A percentile compares a stretch with the other conserved stretches of the same genome.
Evolutionary conservation across 2,329 filamentous ascomycete species (phyloP).

Genomic region (Atkinsonella texensis): DNA sequence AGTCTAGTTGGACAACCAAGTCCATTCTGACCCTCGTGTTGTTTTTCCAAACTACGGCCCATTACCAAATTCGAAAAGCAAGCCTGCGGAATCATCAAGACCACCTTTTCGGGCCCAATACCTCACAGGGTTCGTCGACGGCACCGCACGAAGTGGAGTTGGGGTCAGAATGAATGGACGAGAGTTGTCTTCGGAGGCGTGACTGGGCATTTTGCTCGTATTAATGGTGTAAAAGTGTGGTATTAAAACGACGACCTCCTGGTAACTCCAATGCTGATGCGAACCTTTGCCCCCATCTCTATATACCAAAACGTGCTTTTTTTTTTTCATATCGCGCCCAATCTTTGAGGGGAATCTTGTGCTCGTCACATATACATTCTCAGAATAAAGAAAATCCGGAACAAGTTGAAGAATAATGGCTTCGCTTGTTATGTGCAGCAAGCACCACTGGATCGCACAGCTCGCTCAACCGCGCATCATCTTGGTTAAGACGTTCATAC

Average conservation of each 20-base stretch:
- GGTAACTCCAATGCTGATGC: conserved; percentile 25
- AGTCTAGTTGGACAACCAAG: neutral
- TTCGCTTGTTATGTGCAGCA: neutral
- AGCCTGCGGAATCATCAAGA: too few species aligned
- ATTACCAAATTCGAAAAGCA: too few species aligned
- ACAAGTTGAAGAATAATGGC: neutral
- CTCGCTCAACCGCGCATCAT: conserved; percentile 23
- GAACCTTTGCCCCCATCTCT: conserved; percentile 4
- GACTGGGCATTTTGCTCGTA: neutral
- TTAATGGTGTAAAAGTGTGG: neutral
- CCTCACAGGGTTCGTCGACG: too few species aligned
- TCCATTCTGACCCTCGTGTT: too few species aligned
- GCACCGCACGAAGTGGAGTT: neutral
- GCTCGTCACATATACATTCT: conserved; percentile 5
- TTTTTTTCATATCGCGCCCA: conserved; percentile 2
- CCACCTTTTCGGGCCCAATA: too few species aligned
- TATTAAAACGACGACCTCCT: conserved; percentile 34
- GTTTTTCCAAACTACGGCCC: too few species aligned
- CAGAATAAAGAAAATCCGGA: neutral
- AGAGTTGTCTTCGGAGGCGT: neutral
- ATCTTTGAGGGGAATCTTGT: conserved; percentile 13
- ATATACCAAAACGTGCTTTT: conserved; percentile 4
- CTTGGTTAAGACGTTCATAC: conserved; percentile 67
- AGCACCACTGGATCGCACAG: neutral
- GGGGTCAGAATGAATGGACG: neutral